phyloP scores from a whole-genome alignment of 306 rosid species.

The Quercus agrifolia region DNA sequence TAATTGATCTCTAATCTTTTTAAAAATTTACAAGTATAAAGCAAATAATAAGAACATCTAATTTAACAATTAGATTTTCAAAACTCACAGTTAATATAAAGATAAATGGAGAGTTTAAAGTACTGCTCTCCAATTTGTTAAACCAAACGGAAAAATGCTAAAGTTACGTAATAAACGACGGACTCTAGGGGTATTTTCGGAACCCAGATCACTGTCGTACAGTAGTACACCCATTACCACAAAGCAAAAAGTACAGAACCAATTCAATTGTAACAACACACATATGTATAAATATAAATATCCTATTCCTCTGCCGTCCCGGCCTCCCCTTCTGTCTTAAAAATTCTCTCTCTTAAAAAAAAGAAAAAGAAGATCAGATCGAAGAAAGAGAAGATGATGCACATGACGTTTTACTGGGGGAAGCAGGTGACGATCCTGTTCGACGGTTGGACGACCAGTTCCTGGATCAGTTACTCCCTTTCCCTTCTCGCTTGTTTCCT shows the following conservation, averaged over 20 bases:
- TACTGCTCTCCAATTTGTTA: fast-evolving
- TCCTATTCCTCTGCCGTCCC: not conserved
- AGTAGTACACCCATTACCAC: not conserved
- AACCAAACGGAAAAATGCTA: too few relatives aligned
- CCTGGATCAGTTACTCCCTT: slow-evolving; percentile 60
- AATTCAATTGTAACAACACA: too few relatives aligned
- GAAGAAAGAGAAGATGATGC: slow-evolving; percentile 70
- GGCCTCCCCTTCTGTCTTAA: slow-evolving; percentile 4
- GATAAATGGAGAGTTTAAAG: too few relatives aligned
- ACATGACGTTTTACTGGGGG: slow-evolving; percentile 98
- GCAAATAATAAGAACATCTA: fast-evolving
- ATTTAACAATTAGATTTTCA: fast-evolving
- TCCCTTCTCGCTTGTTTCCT: slow-evolving; percentile 63
- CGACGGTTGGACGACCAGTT: slow-evolving; percentile 69
- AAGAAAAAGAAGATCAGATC: not conserved
- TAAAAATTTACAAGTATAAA: fast-evolving
- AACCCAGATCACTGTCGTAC: not conserved
- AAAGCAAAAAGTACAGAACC: not conserved
- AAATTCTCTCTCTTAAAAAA: too few relatives aligned
- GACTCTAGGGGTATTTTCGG: not conserved
- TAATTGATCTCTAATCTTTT: fast-evolving
- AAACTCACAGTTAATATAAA: fast-evolving
- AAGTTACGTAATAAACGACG: not conserved
- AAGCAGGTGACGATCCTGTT: slow-evolving; percentile 58
- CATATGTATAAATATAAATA: too few relatives aligned